Evolutionary conservation across 257 asterid genomes (phyloP), one percentile per base, ranked within the genome.

Genomic region (Primulina eburnea): DNA sequence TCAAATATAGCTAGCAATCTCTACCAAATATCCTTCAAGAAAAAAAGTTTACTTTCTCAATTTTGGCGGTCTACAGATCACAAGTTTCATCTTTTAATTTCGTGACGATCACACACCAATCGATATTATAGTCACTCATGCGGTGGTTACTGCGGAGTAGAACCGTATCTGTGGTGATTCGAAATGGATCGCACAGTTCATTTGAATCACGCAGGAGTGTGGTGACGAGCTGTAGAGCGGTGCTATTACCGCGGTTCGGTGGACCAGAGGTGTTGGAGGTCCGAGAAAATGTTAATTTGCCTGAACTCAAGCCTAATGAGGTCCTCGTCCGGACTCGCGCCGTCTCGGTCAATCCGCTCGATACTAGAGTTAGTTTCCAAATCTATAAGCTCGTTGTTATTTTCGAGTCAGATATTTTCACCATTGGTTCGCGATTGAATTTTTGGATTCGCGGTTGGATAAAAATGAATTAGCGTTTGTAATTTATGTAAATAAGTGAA

Each of bases 311-410:
- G 78, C 90, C 95, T 8, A 77, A 89, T 68, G 92, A 94, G 85
- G 99, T 94, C 69, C 96, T 94, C 37, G 98, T 94, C 55, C 96
- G 99, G 40, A 80, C 97, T 78, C 88, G 95, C 68, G 99, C 99
- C 47, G 95, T 94, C 79, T 91, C 99, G 5, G 81, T 91, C 80
- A 94, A 94, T 82, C 99, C 98, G 65, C 97, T 94, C 75, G 98
- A 94, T 78, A 77, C 85, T 67, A 82, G 95, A 75, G 97, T 91
- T 29, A 78, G 98, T 83, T 74, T 58, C 16, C 67, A 18, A 8
- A 3, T 68, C 10, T 21, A 12, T 21, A 2, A 0, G 26, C 61
- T 65, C 24, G n/a, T 17, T 66, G 52, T 61, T 37, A 7, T 67
- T 37, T 73, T 17, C 4, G 6, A 26, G 8, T 80, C 43, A 7